A percentile compares a stretch with the other conserved stretches of the same genome.
Evolutionary conservation across 306 rosid species (phyloP).

Genomic region (Amphicarpaea edgeworthii): DNA sequence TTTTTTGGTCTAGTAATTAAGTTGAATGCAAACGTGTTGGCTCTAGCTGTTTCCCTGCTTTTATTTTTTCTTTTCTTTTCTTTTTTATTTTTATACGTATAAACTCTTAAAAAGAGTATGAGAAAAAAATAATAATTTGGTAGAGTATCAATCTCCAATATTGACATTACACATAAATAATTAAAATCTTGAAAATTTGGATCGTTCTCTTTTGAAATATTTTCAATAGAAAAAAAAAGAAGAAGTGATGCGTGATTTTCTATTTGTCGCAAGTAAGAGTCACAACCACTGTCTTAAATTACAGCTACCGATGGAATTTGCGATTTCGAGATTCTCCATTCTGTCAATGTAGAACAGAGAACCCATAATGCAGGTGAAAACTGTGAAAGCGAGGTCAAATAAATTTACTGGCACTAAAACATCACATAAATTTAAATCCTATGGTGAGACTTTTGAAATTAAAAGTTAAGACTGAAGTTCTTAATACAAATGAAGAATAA

Average conservation of each 20-base stretch:
- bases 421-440: neutral
- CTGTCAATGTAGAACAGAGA: neutral
- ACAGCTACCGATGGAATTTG: constrained; percentile 2
- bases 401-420: constrained; percentile 5
- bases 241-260: neutral
- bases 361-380: neutral
- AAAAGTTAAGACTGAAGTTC: neutral
- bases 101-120: neutral
- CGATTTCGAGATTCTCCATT: neutral
- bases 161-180: constrained; percentile 5
- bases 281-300: neutral
- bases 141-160: constrained; percentile 1
- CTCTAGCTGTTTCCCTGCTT: constrained; percentile 5
- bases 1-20: neutral
- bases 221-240: neutral
- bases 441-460: too few species aligned
- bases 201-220: constrained; percentile 19
- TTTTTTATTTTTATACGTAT: neutral
- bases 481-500: neutral
- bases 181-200: constrained; percentile 10
- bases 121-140: neutral
- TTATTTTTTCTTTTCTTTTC: neutral
- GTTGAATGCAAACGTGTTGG: neutral
- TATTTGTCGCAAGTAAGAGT: neutral
- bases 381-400: constrained; percentile 6